Evolutionary conservation across 495 filamentous ascomycete species (phyloP), one percentile per base, ranked within the genome.

Genomic region (Hypomontagnella submonticulosa): DNA sequence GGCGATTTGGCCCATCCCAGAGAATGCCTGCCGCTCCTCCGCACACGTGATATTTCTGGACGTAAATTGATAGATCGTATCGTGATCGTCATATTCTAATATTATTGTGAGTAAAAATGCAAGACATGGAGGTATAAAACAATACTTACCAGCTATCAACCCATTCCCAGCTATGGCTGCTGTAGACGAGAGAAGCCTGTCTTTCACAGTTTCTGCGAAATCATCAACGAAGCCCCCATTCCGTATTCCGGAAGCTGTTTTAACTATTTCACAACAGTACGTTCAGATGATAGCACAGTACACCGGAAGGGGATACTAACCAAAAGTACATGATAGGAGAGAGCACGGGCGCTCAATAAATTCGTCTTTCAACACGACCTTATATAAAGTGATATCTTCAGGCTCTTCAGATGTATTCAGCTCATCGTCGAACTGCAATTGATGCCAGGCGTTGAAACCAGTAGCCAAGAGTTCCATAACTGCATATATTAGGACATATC

Each of bases 391-490:
- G 34, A 82, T 47, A 65, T 83, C 81, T 15, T 78, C 71, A 30
- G 74, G 73, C 27, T 83, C 78, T 0, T 37, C 15, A 57, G 59
- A 15, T 54, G 12, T 19, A n/a, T 46, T 27, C 10, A 67, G 50
- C 16, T 51, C 3, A 0, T 50, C 19, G 0, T 49, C 44, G 48
- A 83, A 81, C 2, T 70, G 53, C 44, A 84, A 72, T 62, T 84
- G 81, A 38, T 68, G 67, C 78, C 78, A 84, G 41, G 80, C 79
- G 64, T 86, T 86, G 71, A 80, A 78, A 40, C 83, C 83, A n/a
- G 78, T 56, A 49, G 77, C 83, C 50, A 79, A 81, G 10, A 86
- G 64, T 58, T 81, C 75, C 81, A 81, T 83, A 33, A 37, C 32
- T 19, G 10, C 34, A 9, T 15, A 55, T 16, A 38, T 3, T 13